Evolutionary conservation across 768 basidiomycete species (phyloP).

Genomic region (Pisolithus sp.): DNA sequence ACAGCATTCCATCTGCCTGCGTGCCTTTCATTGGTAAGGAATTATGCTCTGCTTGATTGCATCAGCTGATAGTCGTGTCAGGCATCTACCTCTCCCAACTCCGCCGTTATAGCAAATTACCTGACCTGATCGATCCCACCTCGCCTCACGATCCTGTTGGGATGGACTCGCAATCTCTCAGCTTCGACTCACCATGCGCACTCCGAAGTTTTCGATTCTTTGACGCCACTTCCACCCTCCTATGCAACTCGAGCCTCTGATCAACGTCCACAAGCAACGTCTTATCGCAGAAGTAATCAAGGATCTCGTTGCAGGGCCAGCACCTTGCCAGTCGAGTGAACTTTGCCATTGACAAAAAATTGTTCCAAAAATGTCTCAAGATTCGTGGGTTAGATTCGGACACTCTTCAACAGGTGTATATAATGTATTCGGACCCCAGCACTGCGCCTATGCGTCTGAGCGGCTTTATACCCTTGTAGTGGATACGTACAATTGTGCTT

Average conservation of each 20-base stretch:
- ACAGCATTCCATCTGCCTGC: constrained; percentile 50
- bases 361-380: constrained; percentile 70
- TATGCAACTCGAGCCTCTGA: constrained; percentile 80
- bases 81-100: constrained; percentile 76
- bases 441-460: constrained; percentile 7
- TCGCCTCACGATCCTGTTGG: constrained; percentile 63
- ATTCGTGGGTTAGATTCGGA: constrained; percentile 58
- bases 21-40: constrained; percentile 79
- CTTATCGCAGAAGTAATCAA: constrained; percentile 77
- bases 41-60: not conserved
- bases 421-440: constrained; percentile 27
- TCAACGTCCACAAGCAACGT: constrained; percentile 87
- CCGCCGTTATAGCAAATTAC: constrained; percentile 55
- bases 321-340: constrained; percentile 73
- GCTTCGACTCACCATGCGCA: constrained; percentile 65
- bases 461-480: constrained; percentile 18
- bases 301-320: constrained; percentile 71
- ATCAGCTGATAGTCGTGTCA: constrained; percentile 21
- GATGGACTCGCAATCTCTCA: constrained; percentile 54
- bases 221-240: constrained; percentile 64
- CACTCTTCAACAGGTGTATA: constrained; percentile 43
- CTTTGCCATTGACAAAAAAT: constrained; percentile 63
- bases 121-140: constrained; percentile 80
- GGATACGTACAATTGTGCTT: not conserved
- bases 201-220: constrained; percentile 72